Evolutionary conservation across 73 alveolate genomes (phyloP).

Genomic region (Paramecium pentaurelia): DNA sequence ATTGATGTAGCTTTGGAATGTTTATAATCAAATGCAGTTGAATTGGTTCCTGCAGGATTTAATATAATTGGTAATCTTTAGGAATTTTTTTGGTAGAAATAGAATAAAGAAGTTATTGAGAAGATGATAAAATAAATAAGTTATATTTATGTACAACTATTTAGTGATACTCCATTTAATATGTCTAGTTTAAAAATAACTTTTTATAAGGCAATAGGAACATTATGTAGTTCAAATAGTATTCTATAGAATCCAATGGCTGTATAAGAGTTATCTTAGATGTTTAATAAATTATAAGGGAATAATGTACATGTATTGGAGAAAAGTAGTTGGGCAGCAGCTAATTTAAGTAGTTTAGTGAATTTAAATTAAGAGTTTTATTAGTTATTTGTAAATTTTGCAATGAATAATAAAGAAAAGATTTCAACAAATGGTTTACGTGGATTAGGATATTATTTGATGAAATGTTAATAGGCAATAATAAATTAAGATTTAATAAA

Average conservation of each 20-base stretch:
- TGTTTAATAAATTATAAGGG: neutral
- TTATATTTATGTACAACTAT: neutral
- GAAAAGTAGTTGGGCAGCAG: constrained; percentile 53
- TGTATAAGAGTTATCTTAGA: neutral
- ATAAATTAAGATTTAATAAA: neutral
- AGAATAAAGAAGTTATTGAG: neutral
- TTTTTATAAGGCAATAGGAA: constrained; percentile 19
- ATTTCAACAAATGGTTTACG: constrained; percentile 39
- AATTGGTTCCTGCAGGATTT: constrained; percentile 29
- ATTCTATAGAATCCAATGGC: neutral
- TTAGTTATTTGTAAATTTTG: neutral
- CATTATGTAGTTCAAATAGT: neutral
- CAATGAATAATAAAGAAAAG: neutral
- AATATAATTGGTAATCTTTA: neutral
- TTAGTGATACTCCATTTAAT: neutral
- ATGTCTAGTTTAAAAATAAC: constrained; percentile 5
- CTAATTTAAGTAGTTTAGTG: neutral
- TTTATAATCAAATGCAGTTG: neutral
- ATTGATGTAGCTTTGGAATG: neutral
- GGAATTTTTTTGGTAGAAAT: neutral
- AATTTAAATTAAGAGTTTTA: neutral
- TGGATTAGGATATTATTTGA: constrained; percentile 31
- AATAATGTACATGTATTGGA: constrained; percentile 26
- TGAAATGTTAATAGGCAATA: neutral
- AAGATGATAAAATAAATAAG: neutral